phyloP scores from a whole-genome alignment of 169 alveolate species.

The Cryptosporidium xiaoi region DNA sequence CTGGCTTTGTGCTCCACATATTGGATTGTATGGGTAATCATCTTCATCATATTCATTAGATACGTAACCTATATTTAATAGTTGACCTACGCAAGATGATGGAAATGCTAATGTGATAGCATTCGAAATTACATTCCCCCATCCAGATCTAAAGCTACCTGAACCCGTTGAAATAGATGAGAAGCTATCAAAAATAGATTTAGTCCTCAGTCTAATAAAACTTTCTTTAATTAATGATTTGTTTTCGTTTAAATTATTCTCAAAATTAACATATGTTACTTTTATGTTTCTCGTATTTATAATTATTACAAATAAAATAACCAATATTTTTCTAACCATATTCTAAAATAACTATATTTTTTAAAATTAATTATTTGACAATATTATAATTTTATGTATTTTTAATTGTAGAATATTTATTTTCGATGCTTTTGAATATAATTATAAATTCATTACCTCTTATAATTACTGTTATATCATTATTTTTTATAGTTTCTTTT shows the following conservation, averaged over 20 bases:
- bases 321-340: not conserved
- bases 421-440: no score
- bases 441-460: no score
- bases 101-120: constrained; percentile 52
- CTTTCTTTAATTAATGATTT: not conserved
- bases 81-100: constrained; percentile 56
- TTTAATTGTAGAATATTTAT: no score
- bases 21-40: constrained; percentile 62
- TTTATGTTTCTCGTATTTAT: not conserved
- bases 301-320: not conserved
- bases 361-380: no score
- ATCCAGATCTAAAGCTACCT: constrained; percentile 37
- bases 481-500: no score
- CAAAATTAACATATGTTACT: not conserved
- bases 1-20: constrained; percentile 61
- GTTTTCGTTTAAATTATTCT: not conserved
- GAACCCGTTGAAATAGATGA: constrained; percentile 2
- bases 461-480: no score
- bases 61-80: constrained; percentile 51
- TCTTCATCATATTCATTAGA: constrained; percentile 53
- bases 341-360: not conserved
- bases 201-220: constrained; percentile 15
- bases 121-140: constrained; percentile 73
- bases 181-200: constrained; percentile 41
- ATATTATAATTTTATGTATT: no score